A percentile compares a stretch with the other conserved stretches of the same genome.
phyloP scores from a whole-genome alignment of 257 asterid genomes.

The Scutellaria baicalensis region DNA sequence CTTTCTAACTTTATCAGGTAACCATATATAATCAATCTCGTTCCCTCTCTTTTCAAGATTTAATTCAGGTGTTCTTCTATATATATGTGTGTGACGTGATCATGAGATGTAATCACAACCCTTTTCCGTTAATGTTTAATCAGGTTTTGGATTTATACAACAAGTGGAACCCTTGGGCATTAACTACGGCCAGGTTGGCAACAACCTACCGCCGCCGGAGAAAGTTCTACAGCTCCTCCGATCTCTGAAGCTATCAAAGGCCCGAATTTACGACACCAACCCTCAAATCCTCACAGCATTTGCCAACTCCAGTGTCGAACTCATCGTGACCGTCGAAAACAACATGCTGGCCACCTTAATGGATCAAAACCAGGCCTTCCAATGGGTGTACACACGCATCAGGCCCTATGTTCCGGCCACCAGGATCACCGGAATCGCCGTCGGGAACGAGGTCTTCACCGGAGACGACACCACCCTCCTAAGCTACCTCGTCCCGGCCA shows the following conservation, averaged over 20 bases:
- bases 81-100: neutral
- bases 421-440: constrained; percentile 70
- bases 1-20: constrained; percentile 32
- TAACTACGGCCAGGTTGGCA: constrained; percentile 80
- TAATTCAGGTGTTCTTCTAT: neutral
- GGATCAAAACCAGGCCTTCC: constrained; percentile 53
- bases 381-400: constrained; percentile 63
- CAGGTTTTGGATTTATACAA: constrained; percentile 33
- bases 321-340: constrained; percentile 75
- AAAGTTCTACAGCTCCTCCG: constrained; percentile 53
- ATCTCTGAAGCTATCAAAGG: constrained; percentile 49
- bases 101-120: too few species aligned
- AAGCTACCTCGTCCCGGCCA: constrained; percentile 61
- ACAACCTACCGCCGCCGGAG: constrained; percentile 71
- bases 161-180: constrained; percentile 59
- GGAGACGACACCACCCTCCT: constrained; percentile 54
- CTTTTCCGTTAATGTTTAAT: neutral
- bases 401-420: constrained; percentile 67
- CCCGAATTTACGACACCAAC: constrained; percentile 86
- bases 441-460: constrained; percentile 75
- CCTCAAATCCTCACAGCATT: constrained; percentile 58
- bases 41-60: neutral
- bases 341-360: constrained; percentile 35
- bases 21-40: neutral
- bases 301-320: constrained; percentile 58